Evolutionary conservation across 2,329 filamentous ascomycete species (phyloP), one percentile per base, ranked within the genome.

Genomic region (Beauveria brongniartii): DNA sequence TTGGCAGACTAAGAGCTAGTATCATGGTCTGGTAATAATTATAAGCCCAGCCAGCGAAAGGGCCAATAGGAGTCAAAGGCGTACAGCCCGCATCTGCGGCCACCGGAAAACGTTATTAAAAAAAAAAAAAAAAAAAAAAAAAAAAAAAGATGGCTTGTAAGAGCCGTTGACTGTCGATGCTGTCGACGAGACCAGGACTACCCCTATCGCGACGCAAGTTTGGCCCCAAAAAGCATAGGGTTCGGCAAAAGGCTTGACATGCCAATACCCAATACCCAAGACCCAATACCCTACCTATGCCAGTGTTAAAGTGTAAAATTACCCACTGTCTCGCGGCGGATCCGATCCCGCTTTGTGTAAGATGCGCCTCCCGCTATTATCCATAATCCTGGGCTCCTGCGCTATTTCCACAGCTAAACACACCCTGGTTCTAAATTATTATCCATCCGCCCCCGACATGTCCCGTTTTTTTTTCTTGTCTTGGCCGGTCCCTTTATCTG

Each of bases 1-100:
- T 61, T 61, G 58, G 58, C 58, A 50, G 51, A 61, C 58, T 61
- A 61, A 61, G 50, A 61, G n/a, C 58, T 47, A 54, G 51, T 24
- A 61, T 61, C 43, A 55, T 55, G 34, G 30, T 10, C 30, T 55
- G 48, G 48, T 22, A 22, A 22, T 24, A 24, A 24, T 24, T 24
- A 24, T 55, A 48, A 61, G 58, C 58, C 50, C 12, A 12, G 43
- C 10, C n/a, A 44, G 7, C 43, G 24, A 5, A 6, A 12, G 18
- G 48, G 16, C 57, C 57, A 59, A 59, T 59, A 46, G 57, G 57
- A 59, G 22, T 26, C n/a, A 26, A 14, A 30, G 9, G 40, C 28
- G 41, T 20, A 9, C 40, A 34, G 30, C 50, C 41, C 20, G 57
- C 48, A 46, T 59, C 40, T 59, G 48, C 57, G 34, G 26, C 40